These are phyloP conservation scores for Amyloporia xantha DNA, from an alignment of 768 basidiomycete species.

Conservation along the genomic window DNA sequence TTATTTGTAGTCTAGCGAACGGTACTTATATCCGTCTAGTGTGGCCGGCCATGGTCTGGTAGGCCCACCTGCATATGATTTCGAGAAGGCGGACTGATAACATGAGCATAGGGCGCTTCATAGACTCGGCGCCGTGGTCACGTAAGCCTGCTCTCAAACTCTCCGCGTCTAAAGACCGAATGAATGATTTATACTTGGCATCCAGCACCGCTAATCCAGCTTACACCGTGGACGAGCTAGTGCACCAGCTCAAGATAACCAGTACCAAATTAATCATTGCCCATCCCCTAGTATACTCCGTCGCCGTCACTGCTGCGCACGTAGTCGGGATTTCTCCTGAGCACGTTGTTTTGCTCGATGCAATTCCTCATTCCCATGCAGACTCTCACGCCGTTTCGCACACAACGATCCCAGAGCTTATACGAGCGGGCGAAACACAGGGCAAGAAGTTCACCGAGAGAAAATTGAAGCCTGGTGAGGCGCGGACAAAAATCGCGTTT, in stretches of 20 bases:
- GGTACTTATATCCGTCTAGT: slow-evolving; percentile 6
- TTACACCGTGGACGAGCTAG: slow-evolving; percentile 25
- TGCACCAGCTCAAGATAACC: slow-evolving; percentile 23
- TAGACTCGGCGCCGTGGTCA: slow-evolving; percentile 49
- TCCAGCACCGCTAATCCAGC: slow-evolving; percentile 25
- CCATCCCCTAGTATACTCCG: slow-evolving; percentile 18
- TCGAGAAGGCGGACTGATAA: background rate
- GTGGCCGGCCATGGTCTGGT: slow-evolving; percentile 22
- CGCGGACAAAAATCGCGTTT: slow-evolving; percentile 62
- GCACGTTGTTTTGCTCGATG: slow-evolving; percentile 19
- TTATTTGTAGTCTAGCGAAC: background rate
- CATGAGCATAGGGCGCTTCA: slow-evolving; percentile 39
- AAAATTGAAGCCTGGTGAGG: slow-evolving; percentile 50
- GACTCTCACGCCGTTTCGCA: background rate
- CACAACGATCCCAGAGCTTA: slow-evolving; percentile 2
- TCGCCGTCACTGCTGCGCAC: slow-evolving; percentile 18
- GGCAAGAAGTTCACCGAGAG: slow-evolving; percentile 42
- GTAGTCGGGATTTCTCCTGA: slow-evolving; percentile 16
- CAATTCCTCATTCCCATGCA: background rate
- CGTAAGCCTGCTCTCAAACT: slow-evolving; percentile 30
- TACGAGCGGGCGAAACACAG: slow-evolving; percentile 41
- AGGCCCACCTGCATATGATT: background rate
- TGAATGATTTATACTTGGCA: background rate
- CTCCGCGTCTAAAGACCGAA: background rate
- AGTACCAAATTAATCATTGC: slow-evolving; percentile 22